Percentiles rank a stretch among this genome's conserved stretches.
These are phyloP conservation scores for Alectoria sarmentosa DNA, from an alignment of 495 filamentous ascomycete species.

Conservation along the genomic window DNA sequence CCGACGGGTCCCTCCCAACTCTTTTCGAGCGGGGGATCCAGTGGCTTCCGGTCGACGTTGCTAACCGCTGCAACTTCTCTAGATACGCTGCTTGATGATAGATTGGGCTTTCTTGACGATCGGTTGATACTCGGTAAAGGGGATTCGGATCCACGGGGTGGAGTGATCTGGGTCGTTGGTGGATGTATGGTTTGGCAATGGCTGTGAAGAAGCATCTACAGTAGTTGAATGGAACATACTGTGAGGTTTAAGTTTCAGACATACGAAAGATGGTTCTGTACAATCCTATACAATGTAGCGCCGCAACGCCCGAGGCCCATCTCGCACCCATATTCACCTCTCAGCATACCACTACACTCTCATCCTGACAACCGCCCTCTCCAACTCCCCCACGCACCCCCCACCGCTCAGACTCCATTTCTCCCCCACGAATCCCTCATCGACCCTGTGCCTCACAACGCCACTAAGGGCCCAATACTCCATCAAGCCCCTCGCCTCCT, in stretches of 20 bases:
- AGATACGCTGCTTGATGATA: too few relatives aligned
- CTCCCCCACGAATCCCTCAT: slow-evolving; percentile 68
- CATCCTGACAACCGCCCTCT: slow-evolving; percentile 53
- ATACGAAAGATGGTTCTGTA: background rate
- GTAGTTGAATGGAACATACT: too few relatives aligned
- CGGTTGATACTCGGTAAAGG: too few relatives aligned
- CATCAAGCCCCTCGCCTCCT: slow-evolving; percentile 72
- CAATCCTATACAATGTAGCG: background rate
- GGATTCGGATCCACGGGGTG: too few relatives aligned
- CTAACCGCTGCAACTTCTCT: too few relatives aligned
- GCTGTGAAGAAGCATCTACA: too few relatives aligned
- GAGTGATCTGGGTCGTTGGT: too few relatives aligned
- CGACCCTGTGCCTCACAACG: slow-evolving; percentile 59
- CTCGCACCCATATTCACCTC: background rate
- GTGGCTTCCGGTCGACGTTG: too few relatives aligned
- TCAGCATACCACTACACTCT: slow-evolving; percentile 20
- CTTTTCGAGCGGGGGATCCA: too few relatives aligned
- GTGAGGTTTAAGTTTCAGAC: background rate
- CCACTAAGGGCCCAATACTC: slow-evolving; percentile 93
- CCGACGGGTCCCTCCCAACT: too few relatives aligned
- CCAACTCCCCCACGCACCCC: slow-evolving; percentile 80
- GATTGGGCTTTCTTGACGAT: too few relatives aligned
- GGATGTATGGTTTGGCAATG: too few relatives aligned
- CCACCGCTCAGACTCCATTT: slow-evolving; percentile 77
- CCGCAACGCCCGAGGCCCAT: background rate